Conservation (phyloP, 2,329 filamentous ascomycete genomes). For the Rhinocladiella mackenziei region DNA sequence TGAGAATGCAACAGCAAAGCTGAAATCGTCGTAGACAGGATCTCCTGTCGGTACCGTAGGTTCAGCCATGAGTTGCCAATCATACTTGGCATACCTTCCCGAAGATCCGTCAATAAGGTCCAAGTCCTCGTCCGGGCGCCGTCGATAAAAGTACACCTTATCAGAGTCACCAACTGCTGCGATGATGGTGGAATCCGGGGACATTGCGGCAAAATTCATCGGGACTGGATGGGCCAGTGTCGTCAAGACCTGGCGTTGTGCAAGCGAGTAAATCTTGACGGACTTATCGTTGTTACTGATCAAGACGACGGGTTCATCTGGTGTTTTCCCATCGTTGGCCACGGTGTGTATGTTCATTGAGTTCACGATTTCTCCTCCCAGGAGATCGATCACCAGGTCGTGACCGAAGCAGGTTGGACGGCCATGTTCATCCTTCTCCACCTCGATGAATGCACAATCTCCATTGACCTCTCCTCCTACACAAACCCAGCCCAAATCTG, state of each 20-base stretch:
- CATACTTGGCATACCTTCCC: conserved; percentile 38
- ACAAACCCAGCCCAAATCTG: conserved; percentile 81
- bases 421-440: conserved; percentile 44
- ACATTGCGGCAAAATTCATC: conserved; percentile 93
- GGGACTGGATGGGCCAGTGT: conserved; percentile 72
- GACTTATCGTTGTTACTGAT: conserved; percentile 90
- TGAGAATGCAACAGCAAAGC: conserved; percentile 49
- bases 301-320: conserved; percentile 55
- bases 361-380: conserved; percentile 63
- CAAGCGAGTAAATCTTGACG: conserved; percentile 75
- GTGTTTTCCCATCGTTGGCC: conserved; percentile 39
- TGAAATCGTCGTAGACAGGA: conserved; percentile 41
- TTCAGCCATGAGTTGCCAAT: conserved; percentile 40
- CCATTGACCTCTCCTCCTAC: conserved; percentile 80
- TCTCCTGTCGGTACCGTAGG: conserved; percentile 42
- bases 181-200: conserved; percentile 76
- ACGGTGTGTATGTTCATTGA: conserved; percentile 62
- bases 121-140: conserved; percentile 34
- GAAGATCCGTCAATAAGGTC: conserved; percentile 14
- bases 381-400: conserved; percentile 41
- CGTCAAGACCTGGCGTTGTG: conserved; percentile 63
- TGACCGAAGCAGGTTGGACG: conserved; percentile 38
- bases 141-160: conserved; percentile 75
- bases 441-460: conserved; percentile 75
- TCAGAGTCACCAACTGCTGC: conserved; percentile 85